phyloP scores from a whole-genome alignment of 148 eudicot genomes.

The Camellia lanceoleosa region DNA sequence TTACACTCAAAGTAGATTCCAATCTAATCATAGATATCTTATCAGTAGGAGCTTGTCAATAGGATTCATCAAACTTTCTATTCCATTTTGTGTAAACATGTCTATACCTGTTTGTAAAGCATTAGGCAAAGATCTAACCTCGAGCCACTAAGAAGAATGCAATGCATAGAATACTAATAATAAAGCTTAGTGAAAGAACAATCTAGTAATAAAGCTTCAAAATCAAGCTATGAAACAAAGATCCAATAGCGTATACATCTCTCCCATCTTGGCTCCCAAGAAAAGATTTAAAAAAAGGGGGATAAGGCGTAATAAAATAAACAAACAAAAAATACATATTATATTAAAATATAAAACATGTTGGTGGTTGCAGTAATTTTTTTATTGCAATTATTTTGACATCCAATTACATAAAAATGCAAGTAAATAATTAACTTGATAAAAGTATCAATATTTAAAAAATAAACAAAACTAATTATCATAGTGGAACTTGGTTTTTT shows the following conservation, averaged over 20 bases:
- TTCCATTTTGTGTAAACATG: conserved; percentile 2
- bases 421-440: too few species aligned
- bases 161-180: background rate
- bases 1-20: background rate
- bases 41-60: background rate
- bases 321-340: conserved; percentile 1
- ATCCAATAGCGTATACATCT: background rate
- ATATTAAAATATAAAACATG: background rate
- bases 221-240: conserved; percentile 3
- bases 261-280: background rate
- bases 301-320: background rate
- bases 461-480: too few species aligned
- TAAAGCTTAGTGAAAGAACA: background rate
- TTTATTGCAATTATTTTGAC: background rate
- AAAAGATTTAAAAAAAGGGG: background rate
- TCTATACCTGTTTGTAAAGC: conserved; percentile 10
- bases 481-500: too few species aligned
- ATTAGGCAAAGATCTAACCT: conserved; percentile 8
- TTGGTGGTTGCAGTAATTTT: background rate
- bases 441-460: background rate
- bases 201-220: background rate
- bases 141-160: background rate
- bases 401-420: too few species aligned
- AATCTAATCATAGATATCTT: conserved; percentile 9
- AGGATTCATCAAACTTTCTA: background rate